These are phyloP conservation scores for Leptodontidium sp. DNA, from an alignment of 2,329 filamentous ascomycete species.

Conservation along the genomic window DNA sequence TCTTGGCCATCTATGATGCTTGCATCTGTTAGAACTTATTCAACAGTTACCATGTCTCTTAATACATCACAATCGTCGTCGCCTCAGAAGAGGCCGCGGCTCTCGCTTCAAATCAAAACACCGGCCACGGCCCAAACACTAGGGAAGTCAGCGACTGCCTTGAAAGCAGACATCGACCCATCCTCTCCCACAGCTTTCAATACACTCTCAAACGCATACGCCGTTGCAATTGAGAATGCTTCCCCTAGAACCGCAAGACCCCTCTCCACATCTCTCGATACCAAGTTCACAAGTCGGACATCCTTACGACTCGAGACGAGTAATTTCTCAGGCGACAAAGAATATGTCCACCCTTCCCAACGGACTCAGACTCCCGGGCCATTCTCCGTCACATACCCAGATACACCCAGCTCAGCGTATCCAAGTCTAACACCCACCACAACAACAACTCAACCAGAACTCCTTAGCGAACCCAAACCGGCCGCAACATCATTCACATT, in stretches of 20 bases:
- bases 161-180: conserved; percentile 58
- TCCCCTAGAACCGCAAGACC: conserved; percentile 54
- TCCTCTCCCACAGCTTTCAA: conserved; percentile 71
- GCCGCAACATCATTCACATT: conserved; percentile 41
- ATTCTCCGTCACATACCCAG: conserved; percentile 45
- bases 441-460: conserved; percentile 32
- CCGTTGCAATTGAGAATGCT: conserved; percentile 67
- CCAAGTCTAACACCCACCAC: conserved; percentile 34
- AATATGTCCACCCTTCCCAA: conserved; percentile 41
- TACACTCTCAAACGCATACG: conserved; percentile 71
- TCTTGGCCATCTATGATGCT: conserved; percentile 41
- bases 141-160: conserved; percentile 52
- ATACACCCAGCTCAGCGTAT: conserved; percentile 45
- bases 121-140: conserved; percentile 51
- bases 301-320: conserved; percentile 45
- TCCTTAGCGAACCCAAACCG: conserved; percentile 28
- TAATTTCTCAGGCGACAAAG: conserved; percentile 31
- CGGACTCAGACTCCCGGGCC: conserved; percentile 46
- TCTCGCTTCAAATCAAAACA: conserved; percentile 64
- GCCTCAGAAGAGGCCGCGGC: conserved; percentile 54
- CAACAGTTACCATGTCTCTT: conserved; percentile 43
- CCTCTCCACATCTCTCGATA: conserved; percentile 34
- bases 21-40: conserved; percentile 38
- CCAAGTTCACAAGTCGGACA: conserved; percentile 53
- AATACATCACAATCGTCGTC: conserved; percentile 38